Base-by-base conservation (phyloP, 1,139 yeast species). In the Hemisphaericaspora subhashii region DNA sequence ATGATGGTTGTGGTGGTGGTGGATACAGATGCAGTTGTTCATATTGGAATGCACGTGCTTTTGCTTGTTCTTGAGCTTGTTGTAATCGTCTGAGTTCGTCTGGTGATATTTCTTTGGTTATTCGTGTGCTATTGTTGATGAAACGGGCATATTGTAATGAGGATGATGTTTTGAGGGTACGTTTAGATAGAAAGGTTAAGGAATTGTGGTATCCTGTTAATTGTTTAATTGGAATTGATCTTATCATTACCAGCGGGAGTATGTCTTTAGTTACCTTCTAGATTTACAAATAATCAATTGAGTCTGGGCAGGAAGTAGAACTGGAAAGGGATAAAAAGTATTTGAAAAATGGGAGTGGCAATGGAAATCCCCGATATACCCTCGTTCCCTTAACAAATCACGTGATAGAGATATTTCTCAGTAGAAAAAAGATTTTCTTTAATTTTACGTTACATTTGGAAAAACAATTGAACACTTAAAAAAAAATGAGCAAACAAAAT, bases 81-180 rank as follows among this genome's bases (percentile, higher is more conserved):
- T 52, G 50, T 35, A 57, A 63, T 35, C 46, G 44, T 28, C 47
- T 48, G 6, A 68, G 64, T 47, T 69, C 75, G 18, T 67, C 74
- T 16, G 63, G 64, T 4, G 66, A 50, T n/a, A 71, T 61, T 46
- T 71, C 77, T 32, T 50, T 57, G 6, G 66, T 60, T 12, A 57
- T 41, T 41, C 74, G 52, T 9, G 70, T 62, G 31, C 60, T 46
- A 26, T 59, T 53, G n/a, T n/a, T n/a, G n/a, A n/a, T n/a, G 14
- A 45, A 42, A 9, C 33, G 34, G 1, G 35, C 32, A 12, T 31
- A 36, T 18, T 18, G 36, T 7, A 27, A 26, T 22, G 23, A 22
- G 9, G 38, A 12, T 15, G 38, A 4, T 23, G 33, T 29, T 16
- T 14, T 21, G 10, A 35, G 14, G 8, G 15, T 21, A 9, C 36